These are phyloP conservation scores for Dentiscutata heterogama DNA, from an alignment of 371 early-diverging fungal species.

Conservation along the genomic window DNA sequence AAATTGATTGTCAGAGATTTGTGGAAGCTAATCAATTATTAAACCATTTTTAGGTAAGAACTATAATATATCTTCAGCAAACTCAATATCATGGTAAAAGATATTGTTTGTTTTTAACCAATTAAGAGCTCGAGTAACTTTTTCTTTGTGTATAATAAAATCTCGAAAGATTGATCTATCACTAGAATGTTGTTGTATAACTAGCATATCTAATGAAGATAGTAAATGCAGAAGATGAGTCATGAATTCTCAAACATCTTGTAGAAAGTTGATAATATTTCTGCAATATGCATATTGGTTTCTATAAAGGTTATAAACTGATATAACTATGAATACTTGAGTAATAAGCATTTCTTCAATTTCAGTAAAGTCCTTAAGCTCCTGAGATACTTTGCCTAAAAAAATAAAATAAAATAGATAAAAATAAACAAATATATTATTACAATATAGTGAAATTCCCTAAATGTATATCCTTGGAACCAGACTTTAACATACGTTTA, in stretches of 20 bases:
- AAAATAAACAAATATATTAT: no score
- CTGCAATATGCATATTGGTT: background rate
- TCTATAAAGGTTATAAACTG: background rate
- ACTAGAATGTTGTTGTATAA: background rate
- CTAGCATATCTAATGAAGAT: background rate
- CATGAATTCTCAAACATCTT: background rate
- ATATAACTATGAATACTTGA: constrained; percentile 9
- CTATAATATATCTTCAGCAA: background rate
- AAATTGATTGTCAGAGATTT: background rate
- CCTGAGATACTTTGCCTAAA: background rate
- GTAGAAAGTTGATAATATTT: background rate
- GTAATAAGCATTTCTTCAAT: constrained; percentile 32
- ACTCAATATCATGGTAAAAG: background rate
- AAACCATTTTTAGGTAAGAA: background rate
- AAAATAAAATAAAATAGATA: no score
- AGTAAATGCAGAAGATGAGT: background rate
- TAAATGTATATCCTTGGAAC: no score
- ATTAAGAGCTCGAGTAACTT: background rate
- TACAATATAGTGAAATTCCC: no score
- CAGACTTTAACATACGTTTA: no score
- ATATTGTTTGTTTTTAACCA: constrained; percentile 10
- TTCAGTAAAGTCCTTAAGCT: background rate
- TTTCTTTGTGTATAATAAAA: background rate
- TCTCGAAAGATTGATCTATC: background rate
- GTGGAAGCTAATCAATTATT: background rate